These are phyloP conservation scores for Penicillium sp. DNA, from an alignment of 2,329 filamentous ascomycete species.

Conservation along the genomic window DNA sequence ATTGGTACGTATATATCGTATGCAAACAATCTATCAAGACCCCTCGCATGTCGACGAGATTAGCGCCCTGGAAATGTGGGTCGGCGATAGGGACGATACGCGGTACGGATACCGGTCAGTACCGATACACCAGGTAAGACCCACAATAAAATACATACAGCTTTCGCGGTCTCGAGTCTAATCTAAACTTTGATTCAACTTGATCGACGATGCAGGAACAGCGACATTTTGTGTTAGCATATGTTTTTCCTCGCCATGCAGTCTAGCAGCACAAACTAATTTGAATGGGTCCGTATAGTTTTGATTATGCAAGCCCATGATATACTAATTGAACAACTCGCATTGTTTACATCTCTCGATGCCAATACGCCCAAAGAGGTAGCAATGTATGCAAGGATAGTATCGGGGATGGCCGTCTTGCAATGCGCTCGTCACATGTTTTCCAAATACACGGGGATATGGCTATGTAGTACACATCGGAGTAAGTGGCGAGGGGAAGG, in stretches of 20 bases:
- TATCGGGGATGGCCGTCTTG: background rate
- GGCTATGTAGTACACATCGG: background rate
- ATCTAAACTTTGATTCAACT: background rate
- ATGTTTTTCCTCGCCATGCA: background rate
- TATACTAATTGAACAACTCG: background rate
- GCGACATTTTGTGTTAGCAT: background rate
- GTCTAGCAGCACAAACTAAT: background rate
- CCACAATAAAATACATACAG: background rate
- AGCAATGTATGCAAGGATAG: conserved; percentile 2
- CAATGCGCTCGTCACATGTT: background rate
- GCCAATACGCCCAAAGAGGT: background rate
- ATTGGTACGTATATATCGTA: background rate
- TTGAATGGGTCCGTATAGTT: background rate
- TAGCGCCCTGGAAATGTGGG: background rate
- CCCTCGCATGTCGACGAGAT: conserved; percentile 4
- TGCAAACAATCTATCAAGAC: background rate
- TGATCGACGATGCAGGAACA: background rate
- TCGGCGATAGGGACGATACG: too few relatives aligned
- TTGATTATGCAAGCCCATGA: background rate
- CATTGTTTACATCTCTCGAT: background rate
- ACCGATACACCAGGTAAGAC: background rate
- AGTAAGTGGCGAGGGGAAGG: background rate
- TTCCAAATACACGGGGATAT: background rate
- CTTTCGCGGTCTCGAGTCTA: background rate
- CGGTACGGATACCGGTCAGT: background rate